Conservation (phyloP, 1,139 yeast genomes). For the Nakaseomyces uthaithaninus region DNA sequence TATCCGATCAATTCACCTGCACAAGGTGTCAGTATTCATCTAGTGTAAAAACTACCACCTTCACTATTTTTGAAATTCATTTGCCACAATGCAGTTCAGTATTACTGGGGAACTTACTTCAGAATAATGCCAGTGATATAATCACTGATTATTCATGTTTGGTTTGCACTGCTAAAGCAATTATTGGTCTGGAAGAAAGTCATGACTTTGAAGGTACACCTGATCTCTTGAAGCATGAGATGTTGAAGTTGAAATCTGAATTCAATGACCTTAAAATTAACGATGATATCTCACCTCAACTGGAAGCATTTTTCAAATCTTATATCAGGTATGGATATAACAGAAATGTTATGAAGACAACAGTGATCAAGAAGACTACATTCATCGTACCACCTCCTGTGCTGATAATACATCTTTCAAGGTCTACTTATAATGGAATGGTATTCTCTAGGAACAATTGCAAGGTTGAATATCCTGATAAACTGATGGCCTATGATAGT, state of each 20-base stretch:
- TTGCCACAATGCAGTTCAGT: slow-evolving; percentile 55
- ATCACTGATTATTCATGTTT: slow-evolving; percentile 78
- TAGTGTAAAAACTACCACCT: slow-evolving; percentile 51
- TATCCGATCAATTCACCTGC: slow-evolving; percentile 62
- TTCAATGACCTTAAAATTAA: slow-evolving; percentile 45
- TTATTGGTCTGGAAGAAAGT: slow-evolving; percentile 33
- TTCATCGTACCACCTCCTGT: slow-evolving; percentile 62
- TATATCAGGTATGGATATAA: slow-evolving; percentile 42
- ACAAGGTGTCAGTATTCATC: slow-evolving; percentile 58
- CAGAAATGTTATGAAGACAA: slow-evolving; percentile 45
- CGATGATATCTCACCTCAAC: slow-evolving; percentile 44
- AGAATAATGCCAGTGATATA: slow-evolving; percentile 54
- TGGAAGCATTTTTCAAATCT: slow-evolving; percentile 40
- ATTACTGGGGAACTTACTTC: slow-evolving; percentile 47
- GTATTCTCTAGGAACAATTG: slow-evolving; percentile 70
- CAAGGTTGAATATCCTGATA: slow-evolving; percentile 57
- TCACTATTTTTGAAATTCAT: slow-evolving; percentile 63
- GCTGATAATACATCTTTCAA: slow-evolving; percentile 67
- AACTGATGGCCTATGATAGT: slow-evolving; percentile 40
- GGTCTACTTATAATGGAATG: slow-evolving; percentile 71
- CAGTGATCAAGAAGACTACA: slow-evolving; percentile 56
- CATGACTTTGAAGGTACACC: slow-evolving; percentile 11
- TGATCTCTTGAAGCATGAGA: slow-evolving; percentile 16
- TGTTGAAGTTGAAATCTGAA: slow-evolving; percentile 30
- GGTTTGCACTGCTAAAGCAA: slow-evolving; percentile 51